Evolutionary conservation across 108 stramenopile genomes (phyloP).

Genomic region (Nannochloropsis oceanica): DNA sequence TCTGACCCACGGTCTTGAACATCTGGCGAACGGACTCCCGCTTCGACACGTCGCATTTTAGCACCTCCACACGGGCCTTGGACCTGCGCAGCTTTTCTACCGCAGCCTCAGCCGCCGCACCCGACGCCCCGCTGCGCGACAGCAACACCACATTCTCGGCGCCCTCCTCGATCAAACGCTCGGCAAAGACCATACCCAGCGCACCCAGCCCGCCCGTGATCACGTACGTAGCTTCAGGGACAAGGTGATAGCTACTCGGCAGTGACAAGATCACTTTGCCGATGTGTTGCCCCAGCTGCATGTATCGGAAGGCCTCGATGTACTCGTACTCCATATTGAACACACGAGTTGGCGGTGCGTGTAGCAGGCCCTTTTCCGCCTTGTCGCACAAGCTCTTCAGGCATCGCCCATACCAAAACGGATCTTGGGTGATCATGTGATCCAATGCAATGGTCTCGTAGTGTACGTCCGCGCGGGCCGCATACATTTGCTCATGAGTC

Average conservation of each 20-base stretch:
- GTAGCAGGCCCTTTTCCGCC: neutral
- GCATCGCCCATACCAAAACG: neutral
- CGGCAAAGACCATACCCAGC: conserved; percentile 4
- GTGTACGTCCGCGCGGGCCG: neutral
- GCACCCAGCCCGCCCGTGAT: conserved; percentile 15
- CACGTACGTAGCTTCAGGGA: neutral
- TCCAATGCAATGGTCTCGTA: neutral
- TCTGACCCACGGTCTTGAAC: no score
- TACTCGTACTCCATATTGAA: neutral
- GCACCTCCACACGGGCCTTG: no score
- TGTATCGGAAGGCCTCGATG: neutral
- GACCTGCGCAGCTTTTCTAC: no score
- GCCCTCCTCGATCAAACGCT: neutral
- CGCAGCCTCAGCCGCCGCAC: no score
- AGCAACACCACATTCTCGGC: conserved; percentile 8
- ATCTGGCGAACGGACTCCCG: no score
- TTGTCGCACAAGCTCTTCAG: neutral
- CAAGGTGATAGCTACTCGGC: neutral
- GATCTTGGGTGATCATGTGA: neutral
- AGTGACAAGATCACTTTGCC: neutral
- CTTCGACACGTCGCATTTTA: no score
- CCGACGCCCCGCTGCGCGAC: no score
- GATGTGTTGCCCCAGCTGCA: neutral
- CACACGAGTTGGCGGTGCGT: neutral
- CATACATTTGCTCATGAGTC: neutral